Conservation (phyloP, 495 filamentous ascomycete genomes). For the Platismatia glauca region DNA sequence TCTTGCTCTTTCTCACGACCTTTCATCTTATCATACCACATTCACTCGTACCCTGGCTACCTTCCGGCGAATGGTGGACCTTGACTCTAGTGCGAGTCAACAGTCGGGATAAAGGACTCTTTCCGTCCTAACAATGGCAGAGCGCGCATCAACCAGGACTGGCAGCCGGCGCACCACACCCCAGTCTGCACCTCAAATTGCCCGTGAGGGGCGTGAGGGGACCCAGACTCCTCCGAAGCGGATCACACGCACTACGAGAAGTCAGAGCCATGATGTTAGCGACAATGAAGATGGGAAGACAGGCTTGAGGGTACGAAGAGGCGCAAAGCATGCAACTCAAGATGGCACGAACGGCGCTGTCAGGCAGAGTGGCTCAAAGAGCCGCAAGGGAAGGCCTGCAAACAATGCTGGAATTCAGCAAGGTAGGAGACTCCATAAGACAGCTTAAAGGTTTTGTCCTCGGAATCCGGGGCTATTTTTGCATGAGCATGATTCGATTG, state of each 20-base stretch:
- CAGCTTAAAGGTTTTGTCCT: not conserved
- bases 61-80: too few species aligned
- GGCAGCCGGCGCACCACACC: slow-evolving; percentile 26
- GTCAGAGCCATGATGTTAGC: slow-evolving; percentile 33
- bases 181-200: slow-evolving; percentile 24
- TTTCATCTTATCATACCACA: not conserved
- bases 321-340: slow-evolving; percentile 29
- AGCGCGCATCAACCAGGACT: slow-evolving; percentile 25
- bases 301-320: slow-evolving; percentile 18
- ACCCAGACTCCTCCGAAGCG: slow-evolving; percentile 20
- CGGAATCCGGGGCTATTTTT: not conserved
- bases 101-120: not conserved
- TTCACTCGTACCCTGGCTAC: not conserved
- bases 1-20: not conserved
- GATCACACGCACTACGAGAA: slow-evolving; percentile 28
- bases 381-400: slow-evolving; percentile 7
- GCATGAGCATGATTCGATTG: not conserved
- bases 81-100: not conserved
- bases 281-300: slow-evolving; percentile 14
- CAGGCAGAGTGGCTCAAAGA: slow-evolving; percentile 4
- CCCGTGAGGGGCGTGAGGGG: not conserved
- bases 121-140: slow-evolving; percentile 26
- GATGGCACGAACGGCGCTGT: slow-evolving; percentile 19
- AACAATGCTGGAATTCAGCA: slow-evolving; percentile 7
- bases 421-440: not conserved